Conservation (phyloP, 495 filamentous ascomycete species). For the Penicillium diatomitis region DNA sequence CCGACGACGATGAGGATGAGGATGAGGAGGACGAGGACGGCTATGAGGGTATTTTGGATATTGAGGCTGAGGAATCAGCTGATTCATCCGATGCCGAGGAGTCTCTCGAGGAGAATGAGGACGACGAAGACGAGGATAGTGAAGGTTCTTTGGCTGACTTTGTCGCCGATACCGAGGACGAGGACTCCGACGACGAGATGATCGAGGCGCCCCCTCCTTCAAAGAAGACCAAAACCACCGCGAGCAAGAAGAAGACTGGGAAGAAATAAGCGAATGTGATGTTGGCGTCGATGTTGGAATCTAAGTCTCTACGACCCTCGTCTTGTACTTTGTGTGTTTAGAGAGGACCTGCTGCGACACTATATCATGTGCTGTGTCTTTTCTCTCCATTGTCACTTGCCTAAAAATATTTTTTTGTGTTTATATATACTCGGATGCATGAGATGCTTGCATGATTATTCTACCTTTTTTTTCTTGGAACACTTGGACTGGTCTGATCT, state of each 20-base stretch:
- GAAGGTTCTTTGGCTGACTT: slow-evolving; percentile 38
- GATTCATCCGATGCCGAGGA: slow-evolving; percentile 42
- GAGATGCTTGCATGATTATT: slow-evolving; percentile 4
- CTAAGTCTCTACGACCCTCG: too few relatives aligned
- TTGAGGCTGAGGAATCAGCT: slow-evolving; percentile 38
- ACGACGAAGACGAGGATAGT: slow-evolving; percentile 34
- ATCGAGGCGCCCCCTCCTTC: slow-evolving; percentile 21
- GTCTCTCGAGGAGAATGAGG: slow-evolving; percentile 35
- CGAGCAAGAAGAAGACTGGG: slow-evolving; percentile 29
- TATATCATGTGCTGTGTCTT: too few relatives aligned
- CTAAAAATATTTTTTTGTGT: slow-evolving; percentile 3
- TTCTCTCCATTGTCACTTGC: too few relatives aligned
- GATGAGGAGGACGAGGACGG: slow-evolving; percentile 34
- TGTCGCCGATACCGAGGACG: slow-evolving; percentile 38
- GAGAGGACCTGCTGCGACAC: too few relatives aligned
- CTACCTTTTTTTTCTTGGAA: background rate
- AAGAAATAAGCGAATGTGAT: slow-evolving; percentile 7
- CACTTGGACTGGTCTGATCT: background rate
- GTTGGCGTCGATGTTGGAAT: too few relatives aligned
- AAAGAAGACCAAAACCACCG: slow-evolving; percentile 29
- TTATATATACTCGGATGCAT: slow-evolving; percentile 9
- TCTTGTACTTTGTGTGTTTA: background rate
- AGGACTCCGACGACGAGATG: slow-evolving; percentile 29
- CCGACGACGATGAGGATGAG: slow-evolving; percentile 32
- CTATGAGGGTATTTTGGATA: slow-evolving; percentile 30